Evolutionary conservation across 2,329 filamentous ascomycete species (phyloP).

Genomic region (Apiospora saccharicola): DNA sequence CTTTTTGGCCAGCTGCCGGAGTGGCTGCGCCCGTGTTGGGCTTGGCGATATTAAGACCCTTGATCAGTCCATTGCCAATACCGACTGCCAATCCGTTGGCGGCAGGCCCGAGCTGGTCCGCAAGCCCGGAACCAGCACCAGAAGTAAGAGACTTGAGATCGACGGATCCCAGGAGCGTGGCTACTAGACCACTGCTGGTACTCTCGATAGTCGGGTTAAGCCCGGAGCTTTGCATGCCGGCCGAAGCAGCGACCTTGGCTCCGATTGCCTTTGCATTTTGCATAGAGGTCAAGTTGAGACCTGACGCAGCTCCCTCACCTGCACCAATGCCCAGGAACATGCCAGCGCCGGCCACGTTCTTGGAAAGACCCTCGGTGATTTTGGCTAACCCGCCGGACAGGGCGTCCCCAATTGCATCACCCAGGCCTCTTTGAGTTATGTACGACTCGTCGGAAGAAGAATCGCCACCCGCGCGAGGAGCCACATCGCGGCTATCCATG

Average conservation of each 20-base stretch:
- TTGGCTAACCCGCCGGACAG: not conserved
- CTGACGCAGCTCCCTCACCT: slow-evolving; percentile 35
- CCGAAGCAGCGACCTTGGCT: slow-evolving; percentile 34
- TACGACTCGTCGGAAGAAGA: not conserved
- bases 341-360: slow-evolving; percentile 31
- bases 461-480: not conserved
- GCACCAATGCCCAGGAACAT: slow-evolving; percentile 36
- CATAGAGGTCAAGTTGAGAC: slow-evolving; percentile 33
- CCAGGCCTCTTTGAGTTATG: not conserved
- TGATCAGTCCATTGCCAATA: slow-evolving; percentile 30
- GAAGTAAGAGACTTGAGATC: slow-evolving; percentile 31
- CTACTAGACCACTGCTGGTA: slow-evolving; percentile 39
- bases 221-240: slow-evolving; percentile 39
- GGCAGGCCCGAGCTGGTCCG: slow-evolving; percentile 28
- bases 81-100: slow-evolving; percentile 30
- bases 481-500: not conserved
- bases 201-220: slow-evolving; percentile 42
- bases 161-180: slow-evolving; percentile 39
- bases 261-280: slow-evolving; percentile 31
- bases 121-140: slow-evolving; percentile 20
- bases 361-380: slow-evolving; percentile 24
- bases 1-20: not conserved
- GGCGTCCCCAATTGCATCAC: not conserved
- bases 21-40: not conserved
- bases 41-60: slow-evolving; percentile 29